Evolutionary conservation across 371 early-diverging fungal species (phyloP).

Genomic region (Cokeromyces recurvatus): DNA sequence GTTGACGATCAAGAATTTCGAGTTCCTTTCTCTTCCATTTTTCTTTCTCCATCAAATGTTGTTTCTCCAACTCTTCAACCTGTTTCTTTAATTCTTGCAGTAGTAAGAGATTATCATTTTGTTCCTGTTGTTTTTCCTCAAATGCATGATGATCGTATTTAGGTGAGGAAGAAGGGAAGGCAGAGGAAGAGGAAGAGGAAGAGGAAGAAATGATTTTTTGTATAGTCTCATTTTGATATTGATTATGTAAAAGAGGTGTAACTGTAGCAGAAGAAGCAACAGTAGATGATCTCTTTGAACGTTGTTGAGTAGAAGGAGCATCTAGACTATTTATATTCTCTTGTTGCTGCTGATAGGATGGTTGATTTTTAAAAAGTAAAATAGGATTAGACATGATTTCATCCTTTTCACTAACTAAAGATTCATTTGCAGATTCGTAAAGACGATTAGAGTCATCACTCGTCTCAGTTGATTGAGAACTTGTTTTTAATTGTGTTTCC

Average conservation of each 20-base stretch:
- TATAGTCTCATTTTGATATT: too few relatives aligned
- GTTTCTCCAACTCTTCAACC: background rate
- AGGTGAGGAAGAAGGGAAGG: background rate
- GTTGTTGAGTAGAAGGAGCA: too few relatives aligned
- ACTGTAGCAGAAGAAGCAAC: too few relatives aligned
- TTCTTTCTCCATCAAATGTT: constrained; percentile 4
- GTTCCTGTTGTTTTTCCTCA: background rate
- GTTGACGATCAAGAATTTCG: background rate
- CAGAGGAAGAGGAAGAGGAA: too few relatives aligned
- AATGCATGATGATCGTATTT: background rate
- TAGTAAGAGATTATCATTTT: background rate
- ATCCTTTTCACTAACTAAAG: background rate
- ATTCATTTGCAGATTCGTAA: constrained; percentile 7
- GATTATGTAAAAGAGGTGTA: too few relatives aligned
- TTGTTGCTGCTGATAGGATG: too few relatives aligned
- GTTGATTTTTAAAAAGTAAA: too few relatives aligned
- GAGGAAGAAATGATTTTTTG: too few relatives aligned
- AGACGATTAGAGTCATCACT: constrained; percentile 1
- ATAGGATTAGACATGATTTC: too few relatives aligned
- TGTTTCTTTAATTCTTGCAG: constrained; percentile 3
- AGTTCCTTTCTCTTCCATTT: constrained; percentile 4
- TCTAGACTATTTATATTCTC: too few relatives aligned
- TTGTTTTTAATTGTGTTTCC: too few relatives aligned
- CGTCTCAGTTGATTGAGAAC: background rate
- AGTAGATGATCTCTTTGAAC: too few relatives aligned